phyloP scores from a whole-genome alignment of 345 rosid species.

The Abelmoschus esculentus region DNA sequence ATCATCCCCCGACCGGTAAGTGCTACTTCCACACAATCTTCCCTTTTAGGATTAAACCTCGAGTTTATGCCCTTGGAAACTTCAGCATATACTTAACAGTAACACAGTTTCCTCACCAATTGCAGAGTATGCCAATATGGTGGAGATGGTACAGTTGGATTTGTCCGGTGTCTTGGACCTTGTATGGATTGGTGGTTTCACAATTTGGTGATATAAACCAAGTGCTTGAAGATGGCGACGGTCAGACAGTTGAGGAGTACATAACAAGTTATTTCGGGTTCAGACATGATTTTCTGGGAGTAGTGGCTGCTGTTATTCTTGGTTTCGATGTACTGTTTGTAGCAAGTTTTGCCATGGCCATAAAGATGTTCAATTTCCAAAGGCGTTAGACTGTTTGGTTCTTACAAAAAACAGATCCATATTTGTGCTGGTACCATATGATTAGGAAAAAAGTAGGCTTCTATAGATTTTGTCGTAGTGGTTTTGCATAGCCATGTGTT shows the following conservation, averaged over 20 bases:
- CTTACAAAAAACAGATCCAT: neutral
- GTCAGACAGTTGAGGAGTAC: slow-evolving; percentile 13
- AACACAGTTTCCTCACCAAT: neutral
- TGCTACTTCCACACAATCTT: neutral
- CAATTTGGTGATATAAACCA: slow-evolving; percentile 33
- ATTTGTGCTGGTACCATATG: neutral
- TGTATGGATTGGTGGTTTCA: slow-evolving; percentile 39
- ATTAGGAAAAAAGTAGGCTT: neutral
- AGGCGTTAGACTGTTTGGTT: slow-evolving; percentile 8
- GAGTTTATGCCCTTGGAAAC: too few species aligned
- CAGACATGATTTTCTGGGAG: slow-evolving; percentile 14
- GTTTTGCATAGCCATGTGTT: too few species aligned
- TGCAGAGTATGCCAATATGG: slow-evolving; percentile 16
- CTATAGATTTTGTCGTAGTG: too few species aligned
- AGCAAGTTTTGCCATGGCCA: slow-evolving; percentile 9
- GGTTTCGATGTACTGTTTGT: slow-evolving; percentile 16
- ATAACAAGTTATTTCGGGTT: slow-evolving; percentile 8
- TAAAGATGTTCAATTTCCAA: slow-evolving; percentile 21
- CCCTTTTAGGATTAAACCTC: neutral
- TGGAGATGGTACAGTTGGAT: slow-evolving; percentile 43
- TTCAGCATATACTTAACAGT: too few species aligned
- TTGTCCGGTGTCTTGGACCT: slow-evolving; percentile 43
- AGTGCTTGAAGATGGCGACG: neutral
- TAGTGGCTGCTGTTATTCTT: slow-evolving; percentile 9
- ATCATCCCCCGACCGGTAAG: slow-evolving; percentile 56